Percentiles rank a stretch among this genome's conserved stretches.
Evolutionary conservation across 2,329 filamentous ascomycete species (phyloP).

Genomic region (Cladosporium colombiae): DNA sequence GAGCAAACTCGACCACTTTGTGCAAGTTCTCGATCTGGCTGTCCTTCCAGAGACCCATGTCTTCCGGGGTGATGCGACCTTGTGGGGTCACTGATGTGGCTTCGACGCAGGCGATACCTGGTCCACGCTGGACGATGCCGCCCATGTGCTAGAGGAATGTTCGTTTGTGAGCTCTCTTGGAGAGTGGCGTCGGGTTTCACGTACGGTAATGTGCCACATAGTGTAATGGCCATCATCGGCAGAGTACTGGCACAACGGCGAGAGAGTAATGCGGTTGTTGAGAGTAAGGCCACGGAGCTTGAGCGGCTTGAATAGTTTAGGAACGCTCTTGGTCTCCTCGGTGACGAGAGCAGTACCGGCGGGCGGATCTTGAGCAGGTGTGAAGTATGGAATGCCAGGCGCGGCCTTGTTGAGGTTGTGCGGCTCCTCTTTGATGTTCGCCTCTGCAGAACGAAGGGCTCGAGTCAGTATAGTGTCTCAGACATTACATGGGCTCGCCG

Average conservation of each 20-base stretch:
- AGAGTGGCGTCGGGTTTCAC: not conserved
- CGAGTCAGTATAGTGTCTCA: too few species aligned
- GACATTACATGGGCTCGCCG: too few species aligned
- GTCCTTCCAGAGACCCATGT: constrained; percentile 81
- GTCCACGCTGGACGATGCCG: constrained; percentile 73
- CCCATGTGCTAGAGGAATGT: constrained; percentile 36
- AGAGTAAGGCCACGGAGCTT: constrained; percentile 61
- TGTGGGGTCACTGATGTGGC: constrained; percentile 74
- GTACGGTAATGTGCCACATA: constrained; percentile 40
- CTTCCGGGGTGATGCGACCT: constrained; percentile 80
- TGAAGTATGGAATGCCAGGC: constrained; percentile 50
- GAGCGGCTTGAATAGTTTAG: constrained; percentile 61
- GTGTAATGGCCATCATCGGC: constrained; percentile 72
- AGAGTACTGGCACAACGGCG: constrained; percentile 68
- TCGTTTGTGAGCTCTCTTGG: not conserved
- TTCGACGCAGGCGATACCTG: constrained; percentile 73
- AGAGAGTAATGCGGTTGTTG: constrained; percentile 66
- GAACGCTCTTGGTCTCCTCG: constrained; percentile 52
- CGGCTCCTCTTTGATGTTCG: constrained; percentile 28
- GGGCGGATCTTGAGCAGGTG: constrained; percentile 48
- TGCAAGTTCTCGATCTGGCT: constrained; percentile 73
- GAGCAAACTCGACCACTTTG: constrained; percentile 74
- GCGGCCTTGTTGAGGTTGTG: constrained; percentile 45
- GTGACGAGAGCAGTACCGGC: constrained; percentile 50
- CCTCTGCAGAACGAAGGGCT: too few species aligned